Evolutionary conservation across 2,329 filamentous ascomycete genomes (phyloP), one percentile per base, ranked within the genome.

Genomic region (Penicillium sp.): DNA sequence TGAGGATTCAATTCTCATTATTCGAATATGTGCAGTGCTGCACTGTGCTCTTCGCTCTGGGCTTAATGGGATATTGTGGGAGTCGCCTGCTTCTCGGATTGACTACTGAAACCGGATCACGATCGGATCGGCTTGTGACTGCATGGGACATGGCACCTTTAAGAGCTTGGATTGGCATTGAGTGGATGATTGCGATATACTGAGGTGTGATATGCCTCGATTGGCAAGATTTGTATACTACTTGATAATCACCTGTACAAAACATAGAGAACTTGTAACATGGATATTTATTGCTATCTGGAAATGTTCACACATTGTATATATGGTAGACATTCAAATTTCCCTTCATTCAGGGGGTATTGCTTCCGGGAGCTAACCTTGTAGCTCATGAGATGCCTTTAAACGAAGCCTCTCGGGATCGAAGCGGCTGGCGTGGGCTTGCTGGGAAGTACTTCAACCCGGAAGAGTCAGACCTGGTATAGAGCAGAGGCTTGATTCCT

Each of bases 191-290:
- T 22, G 37, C 18, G 37, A 22, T 20, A 40, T 6, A 20, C 11
- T 29, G n/a, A 8, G 12, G 25, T 14, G 25, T 40, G 37, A 40
- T 12, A 11, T 37, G 33, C 33, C 33, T 22, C 6, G 25, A 42
- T 40, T 8, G 31, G 23, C 22, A 14, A 8, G 22, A 27, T 20
- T 49, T 49, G 47, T 49, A 49, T 49, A 49, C 47, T 49, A 49
- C 33, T 49, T 49, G 9, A 27, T 37, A 23, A 41, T 41, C 31
- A 41, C 31, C 22, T 49, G 47, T 49, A 49, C 31, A 49, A 49
- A 37, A 49, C 7, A 49, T 44, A 47, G 29, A 47, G 18, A 31
- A 27, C 11, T 29, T 33, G 22, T 47, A 23, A 33, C 9, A 33
- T 47, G 27, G 18, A 20, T 14, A 47, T 35, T 35, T 15, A 4